These are phyloP conservation scores for Coprinellus micaceus DNA, from an alignment of 768 basidiomycete species.

Conservation along the genomic window DNA sequence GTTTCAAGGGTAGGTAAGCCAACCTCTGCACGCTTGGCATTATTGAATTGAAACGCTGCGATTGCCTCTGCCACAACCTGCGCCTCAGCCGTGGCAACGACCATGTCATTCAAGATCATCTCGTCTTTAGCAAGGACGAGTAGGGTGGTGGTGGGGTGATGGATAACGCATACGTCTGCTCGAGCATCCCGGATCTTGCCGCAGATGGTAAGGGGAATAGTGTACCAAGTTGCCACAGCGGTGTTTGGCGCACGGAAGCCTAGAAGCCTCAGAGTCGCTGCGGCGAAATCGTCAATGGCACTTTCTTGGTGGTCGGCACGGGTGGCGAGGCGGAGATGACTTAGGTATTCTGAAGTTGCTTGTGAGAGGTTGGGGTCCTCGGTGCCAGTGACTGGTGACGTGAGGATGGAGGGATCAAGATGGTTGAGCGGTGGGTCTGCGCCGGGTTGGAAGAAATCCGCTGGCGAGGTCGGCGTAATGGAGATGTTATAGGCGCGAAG, in stretches of 20 bases:
- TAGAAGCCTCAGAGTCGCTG: not conserved
- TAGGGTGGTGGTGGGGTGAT: slow-evolving; percentile 16
- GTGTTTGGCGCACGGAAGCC: not conserved
- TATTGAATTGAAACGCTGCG: slow-evolving; percentile 30
- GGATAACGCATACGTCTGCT: slow-evolving; percentile 26
- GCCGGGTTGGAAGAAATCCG: slow-evolving; percentile 17
- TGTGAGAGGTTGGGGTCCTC: slow-evolving; percentile 19
- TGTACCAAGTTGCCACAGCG: slow-evolving; percentile 12
- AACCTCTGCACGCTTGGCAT: slow-evolving; percentile 15
- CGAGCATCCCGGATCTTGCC: slow-evolving; percentile 19
- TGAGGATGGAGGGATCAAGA: slow-evolving; percentile 22
- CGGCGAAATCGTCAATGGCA: slow-evolving; percentile 3
- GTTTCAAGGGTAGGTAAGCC: slow-evolving; percentile 15
- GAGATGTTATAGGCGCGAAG: slow-evolving; percentile 25
- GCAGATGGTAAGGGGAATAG: slow-evolving; percentile 27
- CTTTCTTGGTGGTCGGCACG: slow-evolving; percentile 15
- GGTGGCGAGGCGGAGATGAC: slow-evolving; percentile 20
- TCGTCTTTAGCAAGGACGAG: slow-evolving; percentile 23
- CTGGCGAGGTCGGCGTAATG: slow-evolving; percentile 13
- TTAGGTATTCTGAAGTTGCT: slow-evolving; percentile 15
- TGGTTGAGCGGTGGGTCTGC: slow-evolving; percentile 22
- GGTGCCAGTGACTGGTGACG: slow-evolving; percentile 4
- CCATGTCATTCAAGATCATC: slow-evolving; percentile 14
- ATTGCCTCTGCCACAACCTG: slow-evolving; percentile 28
- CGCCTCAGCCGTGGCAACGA: slow-evolving; percentile 14